Base-by-base conservation (phyloP, 768 basidiomycete species). In the Tricholoma terreum region DNA sequence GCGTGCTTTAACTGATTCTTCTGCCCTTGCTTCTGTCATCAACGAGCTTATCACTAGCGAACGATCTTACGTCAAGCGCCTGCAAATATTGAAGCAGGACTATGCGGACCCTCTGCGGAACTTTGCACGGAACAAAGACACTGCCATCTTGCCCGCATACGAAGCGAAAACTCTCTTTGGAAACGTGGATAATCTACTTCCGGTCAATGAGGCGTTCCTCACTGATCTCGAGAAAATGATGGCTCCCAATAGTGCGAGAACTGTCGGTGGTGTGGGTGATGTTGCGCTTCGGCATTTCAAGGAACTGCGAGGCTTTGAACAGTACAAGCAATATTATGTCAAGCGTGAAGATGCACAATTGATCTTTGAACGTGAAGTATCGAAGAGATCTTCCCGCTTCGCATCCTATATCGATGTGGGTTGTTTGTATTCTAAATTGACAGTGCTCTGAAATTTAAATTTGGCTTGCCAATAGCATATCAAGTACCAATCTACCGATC, bases 151-250 rank as follows among this genome's bases (percentile, higher is more conserved):
- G 45, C 88, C 90, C 1, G 73, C 84, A 19, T 98, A 96, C 69
- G 91, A 98, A 69, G 95, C 95, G 33, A 94, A 91, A 61, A 91
- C 85, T 1, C 80, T 99, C 21, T 98, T 99, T 63, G 92, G 92
- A 54, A 98, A 99, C 72, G 82, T 98, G 51, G 95, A 98, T 70
- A 86, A 84, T 52, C 80, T 99, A 19, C 71, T 98, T 3, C 87
- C 87, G 1, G 90, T 92, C n/a, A 94, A 98, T 65, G 89, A 92
- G 65, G 84, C 86, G 0, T 95, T 98, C 69, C 75, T 98, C 35
- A 69, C 73, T 1, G 92, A 95, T 66, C 75, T 99, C 33, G 92
- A 95, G 69, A 84, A 80, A 70, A 89, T 94, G 85, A 60, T 85
- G 34, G 76, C 76, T 5, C 82, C 83, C n/a, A 81, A 81, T 62